phyloP scores from a whole-genome alignment of 176 grass and related monocot species.

The Hordeum marinum region DNA sequence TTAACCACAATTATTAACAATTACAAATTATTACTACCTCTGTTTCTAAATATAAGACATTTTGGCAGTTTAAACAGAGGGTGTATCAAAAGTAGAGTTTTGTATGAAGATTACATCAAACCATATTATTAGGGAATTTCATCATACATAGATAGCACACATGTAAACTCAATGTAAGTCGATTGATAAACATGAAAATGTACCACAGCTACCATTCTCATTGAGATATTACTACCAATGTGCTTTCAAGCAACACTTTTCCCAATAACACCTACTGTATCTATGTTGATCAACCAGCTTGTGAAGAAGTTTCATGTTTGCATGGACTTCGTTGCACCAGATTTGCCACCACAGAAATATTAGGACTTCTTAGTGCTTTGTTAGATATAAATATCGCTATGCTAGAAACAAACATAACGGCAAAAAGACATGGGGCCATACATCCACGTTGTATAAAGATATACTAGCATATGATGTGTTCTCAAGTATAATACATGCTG shows the following conservation, averaged over 20 bases:
- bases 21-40: background rate
- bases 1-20: background rate
- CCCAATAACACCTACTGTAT: background rate
- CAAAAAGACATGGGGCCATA: background rate
- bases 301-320: background rate
- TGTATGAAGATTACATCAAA: background rate
- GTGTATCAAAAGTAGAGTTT: background rate
- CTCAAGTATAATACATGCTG: background rate
- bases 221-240: background rate
- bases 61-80: no score
- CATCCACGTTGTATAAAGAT: background rate
- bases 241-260: background rate
- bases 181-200: constrained; percentile 6
- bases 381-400: background rate
- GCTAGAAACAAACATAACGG: background rate
- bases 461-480: constrained; percentile 5
- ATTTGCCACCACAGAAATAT: background rate
- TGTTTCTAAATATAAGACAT: no score
- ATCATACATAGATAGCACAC: background rate
- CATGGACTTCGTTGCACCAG: background rate
- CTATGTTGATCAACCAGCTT: background rate
- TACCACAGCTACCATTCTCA: background rate
- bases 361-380: background rate
- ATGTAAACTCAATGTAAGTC: background rate
- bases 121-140: background rate